Evolutionary conservation across 306 rosid species (phyloP), one percentile per base, ranked within the genome.

Genomic region (Begonia peltatifolia): DNA sequence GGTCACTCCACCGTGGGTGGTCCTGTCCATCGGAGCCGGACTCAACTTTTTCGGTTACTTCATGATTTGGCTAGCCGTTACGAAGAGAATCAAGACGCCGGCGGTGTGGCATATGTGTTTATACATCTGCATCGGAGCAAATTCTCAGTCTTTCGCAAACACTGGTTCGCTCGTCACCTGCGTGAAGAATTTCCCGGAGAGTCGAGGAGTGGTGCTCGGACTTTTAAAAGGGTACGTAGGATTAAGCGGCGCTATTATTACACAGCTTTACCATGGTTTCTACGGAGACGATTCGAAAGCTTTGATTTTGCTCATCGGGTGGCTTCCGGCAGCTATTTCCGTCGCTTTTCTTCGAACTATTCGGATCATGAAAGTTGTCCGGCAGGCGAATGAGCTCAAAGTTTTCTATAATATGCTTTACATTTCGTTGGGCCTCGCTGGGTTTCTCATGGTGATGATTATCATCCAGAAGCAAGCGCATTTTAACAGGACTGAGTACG

Each of bases 21-120:
- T 62, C 11, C 14, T 62, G 18, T 12, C 62, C 2, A 35, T 56
- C 12, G 63, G 72, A 9, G 72, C 50, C 10, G 54, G 15, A 0
- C 18, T 67, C 12, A 67, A 67, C 63, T 67, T 67, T 44, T n/a
- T 42, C 2, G 72, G 72, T 14, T 55, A 68, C 60, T 52, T 68
- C 52, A 62, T 68, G 73, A 52, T 68, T 16, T 62, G 68, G 73
- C 68, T 68, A 0, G 23, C 63, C 12, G 68, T 62, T 12, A 57
- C 73, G 1, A 5, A 53, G 14, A 61, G 53, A 15, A 62, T 49
- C 2, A 5, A 52, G 9, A 55, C 9, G 35, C 62, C 67, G 14
- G 36, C 50, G 10, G 58, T 60, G 0, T 67, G 72, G 67, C 54
- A 55, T 10, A 61, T 67, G 59, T 59, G 67, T 22, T 49, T 51